These are phyloP conservation scores for Zelopaecilomyces penicillatus DNA, from an alignment of 2,329 filamentous ascomycete genomes.

Conservation along the genomic window DNA sequence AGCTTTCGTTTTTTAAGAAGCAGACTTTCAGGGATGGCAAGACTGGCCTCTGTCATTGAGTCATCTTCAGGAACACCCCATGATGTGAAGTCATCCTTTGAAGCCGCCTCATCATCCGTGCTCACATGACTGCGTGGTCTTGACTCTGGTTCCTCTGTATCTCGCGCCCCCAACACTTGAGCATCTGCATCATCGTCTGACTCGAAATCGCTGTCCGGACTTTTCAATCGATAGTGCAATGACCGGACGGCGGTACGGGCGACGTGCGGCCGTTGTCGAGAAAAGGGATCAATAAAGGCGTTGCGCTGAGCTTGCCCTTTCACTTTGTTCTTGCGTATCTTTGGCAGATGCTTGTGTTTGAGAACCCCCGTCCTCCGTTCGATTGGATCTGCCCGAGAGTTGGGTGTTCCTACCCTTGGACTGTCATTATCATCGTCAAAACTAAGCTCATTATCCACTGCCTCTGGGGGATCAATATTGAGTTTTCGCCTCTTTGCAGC, in stretches of 20 bases:
- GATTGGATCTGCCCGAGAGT: constrained; percentile 52
- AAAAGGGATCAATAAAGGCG: constrained; percentile 61
- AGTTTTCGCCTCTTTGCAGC: constrained; percentile 69
- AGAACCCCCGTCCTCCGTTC: constrained; percentile 51
- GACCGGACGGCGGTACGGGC: constrained; percentile 60
- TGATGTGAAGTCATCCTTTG: constrained; percentile 39
- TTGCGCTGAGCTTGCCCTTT: constrained; percentile 46
- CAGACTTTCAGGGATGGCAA: constrained; percentile 50
- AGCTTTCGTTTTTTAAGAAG: constrained; percentile 65
- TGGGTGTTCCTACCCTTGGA: constrained; percentile 56
- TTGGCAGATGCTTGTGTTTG: constrained; percentile 55
- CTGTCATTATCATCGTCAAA: constrained; percentile 55
- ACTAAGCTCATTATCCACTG: constrained; percentile 39
- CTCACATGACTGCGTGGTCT: constrained; percentile 68
- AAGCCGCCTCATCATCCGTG: constrained; percentile 45
- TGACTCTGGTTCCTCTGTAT: constrained; percentile 81
- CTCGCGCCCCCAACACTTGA: constrained; percentile 49
- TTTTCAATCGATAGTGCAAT: constrained; percentile 65
- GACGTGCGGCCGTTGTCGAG: constrained; percentile 50
- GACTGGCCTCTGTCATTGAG: constrained; percentile 65
- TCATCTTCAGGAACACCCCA: constrained; percentile 51
- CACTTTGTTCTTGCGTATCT: constrained; percentile 63
- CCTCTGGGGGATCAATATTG: constrained; percentile 63
- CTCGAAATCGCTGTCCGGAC: constrained; percentile 62
- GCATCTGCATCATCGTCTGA: constrained; percentile 73